These are phyloP conservation scores for Paraconiothyrium brasiliense DNA, from an alignment of 2,329 filamentous ascomycete species.

Conservation along the genomic window DNA sequence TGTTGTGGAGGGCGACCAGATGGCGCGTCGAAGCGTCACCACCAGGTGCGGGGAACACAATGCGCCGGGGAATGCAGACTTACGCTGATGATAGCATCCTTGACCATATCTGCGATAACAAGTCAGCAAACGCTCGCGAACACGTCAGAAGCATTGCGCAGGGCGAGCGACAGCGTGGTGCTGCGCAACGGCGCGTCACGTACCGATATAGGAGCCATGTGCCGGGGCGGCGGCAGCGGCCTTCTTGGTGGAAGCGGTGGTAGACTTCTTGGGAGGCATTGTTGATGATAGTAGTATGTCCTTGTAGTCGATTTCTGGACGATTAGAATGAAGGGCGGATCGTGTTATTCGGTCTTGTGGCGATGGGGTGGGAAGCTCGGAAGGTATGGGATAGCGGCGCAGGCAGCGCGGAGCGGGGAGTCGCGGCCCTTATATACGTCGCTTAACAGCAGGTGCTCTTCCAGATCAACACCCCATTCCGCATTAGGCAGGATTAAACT, in stretches of 20 bases:
- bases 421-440: conserved; percentile 42
- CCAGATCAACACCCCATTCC: conserved; percentile 44
- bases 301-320: conserved; percentile 35
- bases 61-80: conserved; percentile 65
- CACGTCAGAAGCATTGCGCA: conserved; percentile 49
- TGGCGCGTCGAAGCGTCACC: conserved; percentile 46
- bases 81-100: conserved; percentile 75
- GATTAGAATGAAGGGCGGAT: conserved; percentile 46
- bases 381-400: conserved; percentile 31
- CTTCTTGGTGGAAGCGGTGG: conserved; percentile 67
- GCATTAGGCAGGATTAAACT: conserved; percentile 42
- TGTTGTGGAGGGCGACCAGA: conserved; percentile 43
- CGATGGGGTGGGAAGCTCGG: conserved; percentile 36
- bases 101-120: conserved; percentile 71
- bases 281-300: conserved; percentile 44
- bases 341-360: conserved; percentile 31
- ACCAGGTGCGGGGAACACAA: conserved; percentile 48
- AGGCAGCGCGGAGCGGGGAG: conserved; percentile 38
- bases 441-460: conserved; percentile 35
- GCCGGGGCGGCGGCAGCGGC: conserved; percentile 61
- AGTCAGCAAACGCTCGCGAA: conserved; percentile 67
- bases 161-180: conserved; percentile 57
- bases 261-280: conserved; percentile 74
- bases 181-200: conserved; percentile 55
- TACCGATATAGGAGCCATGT: conserved; percentile 74